Evolutionary conservation across 192 early-diverging fungal species (phyloP), one percentile per base, ranked within the genome.

Genomic region (Chytriomyces sp.): DNA sequence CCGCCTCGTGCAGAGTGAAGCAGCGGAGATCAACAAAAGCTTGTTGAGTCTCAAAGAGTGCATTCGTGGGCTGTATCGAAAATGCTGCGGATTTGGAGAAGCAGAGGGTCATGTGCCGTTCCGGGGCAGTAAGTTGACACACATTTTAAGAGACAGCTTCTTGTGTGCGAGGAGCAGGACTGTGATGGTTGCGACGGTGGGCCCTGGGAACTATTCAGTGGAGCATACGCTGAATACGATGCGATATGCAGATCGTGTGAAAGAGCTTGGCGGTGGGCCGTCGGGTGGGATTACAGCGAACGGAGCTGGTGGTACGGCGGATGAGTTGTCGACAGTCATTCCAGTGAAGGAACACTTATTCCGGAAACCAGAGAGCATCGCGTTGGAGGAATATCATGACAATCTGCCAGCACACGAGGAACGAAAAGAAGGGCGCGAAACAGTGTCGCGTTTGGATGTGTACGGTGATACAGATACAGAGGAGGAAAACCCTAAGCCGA

Each of bases 191-290:
- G 81, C 81, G 7, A 81, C 74, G 4, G 55, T 81, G 3, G 64
- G 74, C 65, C 81, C 78, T 49, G 74, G 81, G n/a, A 73, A 67
- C 1, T 52, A 33, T 28, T 75, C 69, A 5, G 77, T 64, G 32
- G 78, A 83, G 61, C 78, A 83, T 52, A 75, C 81, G 34, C 54
- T 83, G 34, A 81, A 81, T 63, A 83, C 81, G 4, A 28, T 81
- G 58, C 17, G 81, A 52, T 83, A 83, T 68, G 81, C 79, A 22
- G 75, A 74, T 52, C 53, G 79, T 17, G 79, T 80, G n/a, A 80
- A 80, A 40, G 79, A 77, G 66, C 62, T 77, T 19, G 61, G 59
- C 8, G 52, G 55, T 49, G 44, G 17, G 22, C 22, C 44, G 0
- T n/a, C 17, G 44, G 44, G 22, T 49, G 44, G 22, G 22, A 49